phyloP scores from a whole-genome alignment of 140 eudicot species.

The Stevia rebaudiana region DNA sequence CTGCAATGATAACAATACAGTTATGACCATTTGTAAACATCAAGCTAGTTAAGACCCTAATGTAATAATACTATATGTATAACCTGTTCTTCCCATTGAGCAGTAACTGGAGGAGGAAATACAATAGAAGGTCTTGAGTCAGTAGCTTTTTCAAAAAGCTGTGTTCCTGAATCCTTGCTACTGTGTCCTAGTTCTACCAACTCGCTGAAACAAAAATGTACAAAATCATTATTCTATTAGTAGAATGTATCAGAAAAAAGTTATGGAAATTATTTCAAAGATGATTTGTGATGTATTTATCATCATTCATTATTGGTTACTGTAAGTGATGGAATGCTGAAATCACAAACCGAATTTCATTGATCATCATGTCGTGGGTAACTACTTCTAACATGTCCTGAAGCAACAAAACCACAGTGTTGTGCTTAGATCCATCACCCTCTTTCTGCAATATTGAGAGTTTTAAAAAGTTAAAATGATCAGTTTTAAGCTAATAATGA shows the following conservation, averaged over 20 bases:
- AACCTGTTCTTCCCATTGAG: conserved; percentile 99
- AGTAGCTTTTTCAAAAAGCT: conserved; percentile 58
- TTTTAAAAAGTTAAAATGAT: conserved; percentile 15
- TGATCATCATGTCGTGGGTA: conserved; percentile 96
- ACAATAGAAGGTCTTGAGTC: conserved; percentile 50
- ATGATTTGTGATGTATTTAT: neutral
- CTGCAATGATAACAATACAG: conserved; percentile 37
- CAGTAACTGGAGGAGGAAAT: conserved; percentile 77
- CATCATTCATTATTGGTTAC: neutral
- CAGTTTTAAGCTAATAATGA: conserved; percentile 10
- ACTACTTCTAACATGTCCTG: conserved; percentile 97
- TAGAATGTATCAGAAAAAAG: conserved; percentile 7
- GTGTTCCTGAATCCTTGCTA: conserved; percentile 81
- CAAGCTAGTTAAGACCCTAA: conserved; percentile 3
- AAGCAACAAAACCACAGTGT: conserved; percentile 72
- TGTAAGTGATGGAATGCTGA: conserved; percentile 8
- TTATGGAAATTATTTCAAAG: neutral
- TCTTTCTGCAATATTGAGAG: conserved; percentile 59
- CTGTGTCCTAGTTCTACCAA: conserved; percentile 73
- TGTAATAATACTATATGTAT: neutral
- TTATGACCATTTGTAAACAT: neutral
- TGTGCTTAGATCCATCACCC: conserved; percentile 58
- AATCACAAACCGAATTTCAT: conserved; percentile 73
- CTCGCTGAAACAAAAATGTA: conserved; percentile 47
- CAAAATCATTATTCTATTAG: conserved; percentile 15